Evolutionary conservation across 164 flowering plant species (phyloP).

Genomic region (Protea cynaroides): DNA sequence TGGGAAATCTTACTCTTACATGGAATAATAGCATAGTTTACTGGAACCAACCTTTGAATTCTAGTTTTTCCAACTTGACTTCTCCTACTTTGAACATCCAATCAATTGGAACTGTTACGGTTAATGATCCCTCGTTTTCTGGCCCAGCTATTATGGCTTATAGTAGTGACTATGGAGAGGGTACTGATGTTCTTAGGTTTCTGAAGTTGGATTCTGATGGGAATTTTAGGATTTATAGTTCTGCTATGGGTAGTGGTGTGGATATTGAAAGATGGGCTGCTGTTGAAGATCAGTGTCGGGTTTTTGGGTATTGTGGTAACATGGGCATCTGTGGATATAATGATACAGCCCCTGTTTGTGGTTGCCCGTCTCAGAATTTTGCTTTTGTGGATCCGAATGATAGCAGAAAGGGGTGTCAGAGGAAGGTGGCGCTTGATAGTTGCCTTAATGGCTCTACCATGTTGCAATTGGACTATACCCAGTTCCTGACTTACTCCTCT

Average conservation of each 20-base stretch:
- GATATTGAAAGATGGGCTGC: conserved; percentile 58
- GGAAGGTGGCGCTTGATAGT: conserved; percentile 50
- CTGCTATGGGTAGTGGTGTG: conserved; percentile 27
- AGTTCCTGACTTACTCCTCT: conserved; percentile 58
- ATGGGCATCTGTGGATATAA: conserved; percentile 80
- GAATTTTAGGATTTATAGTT: conserved; percentile 74
- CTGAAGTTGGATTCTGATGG: conserved; percentile 73
- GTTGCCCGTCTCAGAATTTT: conserved; percentile 74
- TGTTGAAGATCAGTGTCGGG: conserved; percentile 66
- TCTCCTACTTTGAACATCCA: conserved; percentile 45
- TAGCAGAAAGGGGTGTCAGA: conserved; percentile 60
- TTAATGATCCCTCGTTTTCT: conserved; percentile 35
- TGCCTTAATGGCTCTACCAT: conserved; percentile 47
- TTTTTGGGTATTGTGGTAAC: conserved; percentile 80
- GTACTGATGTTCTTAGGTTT: conserved; percentile 40
- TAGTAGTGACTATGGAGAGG: conserved; percentile 74
- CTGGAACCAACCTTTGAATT: conserved; percentile 28
- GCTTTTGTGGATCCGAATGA: conserved; percentile 52
- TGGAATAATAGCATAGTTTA: conserved; percentile 27
- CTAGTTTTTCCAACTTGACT: conserved; percentile 18
- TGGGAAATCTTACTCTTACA: conserved; percentile 29
- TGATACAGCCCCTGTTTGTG: conserved; percentile 49
- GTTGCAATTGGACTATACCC: conserved; percentile 45
- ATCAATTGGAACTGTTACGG: conserved; percentile 41
- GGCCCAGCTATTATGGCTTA: conserved; percentile 36